Percentiles rank a stretch among this genome's conserved stretches.
Evolutionary conservation across 139 green algal species (phyloP).

Genomic region (Desmodesmus armatus): DNA sequence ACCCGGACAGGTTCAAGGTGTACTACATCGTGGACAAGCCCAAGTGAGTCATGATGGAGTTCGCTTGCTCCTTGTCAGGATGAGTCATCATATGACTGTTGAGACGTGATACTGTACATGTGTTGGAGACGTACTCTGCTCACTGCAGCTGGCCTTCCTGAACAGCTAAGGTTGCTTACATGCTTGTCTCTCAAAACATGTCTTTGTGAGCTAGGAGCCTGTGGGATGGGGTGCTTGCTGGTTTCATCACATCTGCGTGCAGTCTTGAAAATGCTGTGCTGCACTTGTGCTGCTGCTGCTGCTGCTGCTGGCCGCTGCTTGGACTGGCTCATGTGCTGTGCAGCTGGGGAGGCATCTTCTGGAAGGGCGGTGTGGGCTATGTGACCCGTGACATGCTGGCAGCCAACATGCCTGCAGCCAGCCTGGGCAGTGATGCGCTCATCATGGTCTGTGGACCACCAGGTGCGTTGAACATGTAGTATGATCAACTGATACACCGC

Average conservation of each 20-base stretch:
- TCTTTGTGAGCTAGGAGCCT: too few species aligned
- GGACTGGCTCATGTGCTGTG: not conserved
- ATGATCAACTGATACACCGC: not conserved
- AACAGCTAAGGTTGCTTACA: too few species aligned
- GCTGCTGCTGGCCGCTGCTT: too few species aligned
- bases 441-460: conserved; percentile 82
- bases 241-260: too few species aligned
- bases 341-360: conserved; percentile 57
- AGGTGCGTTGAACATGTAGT: conserved; percentile 22
- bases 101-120: too few species aligned
- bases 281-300: conserved; percentile 4
- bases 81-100: too few species aligned
- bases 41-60: conserved; percentile 1
- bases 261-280: too few species aligned
- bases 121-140: too few species aligned
- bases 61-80: too few species aligned
- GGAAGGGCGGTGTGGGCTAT: conserved; percentile 64
- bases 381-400: conserved; percentile 66
- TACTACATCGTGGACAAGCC: conserved; percentile 78
- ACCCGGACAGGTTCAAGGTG: conserved; percentile 68
- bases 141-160: too few species aligned
- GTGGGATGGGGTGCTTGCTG: too few species aligned
- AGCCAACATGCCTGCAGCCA: conserved; percentile 60
- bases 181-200: too few species aligned
- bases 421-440: conserved; percentile 55